Conservation (phyloP, 768 basidiomycete species). For the Kwoniella newhampshirensis region DNA sequence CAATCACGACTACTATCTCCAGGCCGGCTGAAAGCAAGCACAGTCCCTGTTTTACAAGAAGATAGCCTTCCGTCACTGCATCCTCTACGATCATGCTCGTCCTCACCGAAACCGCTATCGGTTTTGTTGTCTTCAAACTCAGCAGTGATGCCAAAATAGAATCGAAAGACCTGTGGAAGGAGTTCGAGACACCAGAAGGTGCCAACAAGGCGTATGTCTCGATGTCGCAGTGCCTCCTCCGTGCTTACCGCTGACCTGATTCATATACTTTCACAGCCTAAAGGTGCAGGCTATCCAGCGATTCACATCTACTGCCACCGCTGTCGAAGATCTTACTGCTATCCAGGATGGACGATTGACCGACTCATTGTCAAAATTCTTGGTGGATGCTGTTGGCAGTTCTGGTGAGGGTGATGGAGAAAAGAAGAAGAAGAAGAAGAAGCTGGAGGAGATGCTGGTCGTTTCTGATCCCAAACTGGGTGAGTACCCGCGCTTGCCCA, state of each 20-base stretch:
- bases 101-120: conserved; percentile 70
- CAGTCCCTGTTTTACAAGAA: too few species aligned
- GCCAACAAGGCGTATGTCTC: conserved; percentile 82
- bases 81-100: conserved; percentile 69
- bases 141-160: conserved; percentile 83
- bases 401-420: conserved; percentile 58
- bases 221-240: neutral
- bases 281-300: conserved; percentile 94
- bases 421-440: conserved; percentile 65
- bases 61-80: too few species aligned
- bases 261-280: conserved; percentile 60
- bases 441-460: conserved; percentile 65
- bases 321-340: conserved; percentile 93
- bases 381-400: conserved; percentile 55
- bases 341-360: conserved; percentile 89
- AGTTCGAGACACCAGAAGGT: conserved; percentile 87
- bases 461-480: conserved; percentile 90
- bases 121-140: conserved; percentile 97
- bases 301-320: conserved; percentile 92
- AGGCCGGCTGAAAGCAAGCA: too few species aligned
- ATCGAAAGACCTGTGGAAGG: conserved; percentile 81
- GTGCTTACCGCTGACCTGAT: neutral
- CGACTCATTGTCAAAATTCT: conserved; percentile 88
- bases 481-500: conserved; percentile 54
- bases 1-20: too few species aligned